A percentile compares a stretch with the other conserved stretches of the same genome.
phyloP scores from a whole-genome alignment of 345 rosid species.

The Cardamine chenopodiifolia region DNA sequence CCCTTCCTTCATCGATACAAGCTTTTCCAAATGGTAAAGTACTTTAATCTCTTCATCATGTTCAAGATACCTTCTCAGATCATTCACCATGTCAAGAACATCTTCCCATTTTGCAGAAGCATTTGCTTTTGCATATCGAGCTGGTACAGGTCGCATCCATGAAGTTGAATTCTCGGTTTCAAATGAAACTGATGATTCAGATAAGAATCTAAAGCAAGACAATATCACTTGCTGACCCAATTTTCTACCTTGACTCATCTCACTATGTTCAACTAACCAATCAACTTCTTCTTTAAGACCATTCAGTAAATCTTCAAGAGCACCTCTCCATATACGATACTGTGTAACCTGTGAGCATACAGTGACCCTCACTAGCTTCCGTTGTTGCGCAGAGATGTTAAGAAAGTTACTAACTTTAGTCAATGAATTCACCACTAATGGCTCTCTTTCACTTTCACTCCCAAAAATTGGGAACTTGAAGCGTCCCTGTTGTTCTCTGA shows the following conservation, averaged over 20 bases:
- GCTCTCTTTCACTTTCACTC: slow-evolving; percentile 55
- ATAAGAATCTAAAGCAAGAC: slow-evolving; percentile 64
- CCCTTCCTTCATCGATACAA: slow-evolving; percentile 85
- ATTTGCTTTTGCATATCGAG: slow-evolving; percentile 39
- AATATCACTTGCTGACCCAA: slow-evolving; percentile 67
- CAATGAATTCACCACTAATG: slow-evolving; percentile 58
- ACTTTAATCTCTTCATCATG: slow-evolving; percentile 38
- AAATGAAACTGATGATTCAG: slow-evolving; percentile 46
- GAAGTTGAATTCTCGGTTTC: slow-evolving; percentile 53
- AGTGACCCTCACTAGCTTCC: slow-evolving; percentile 58
- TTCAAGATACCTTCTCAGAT: slow-evolving; percentile 58
- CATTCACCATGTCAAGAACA: slow-evolving; percentile 73
- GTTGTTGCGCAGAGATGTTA: slow-evolving; percentile 67
- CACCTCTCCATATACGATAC: slow-evolving; percentile 69
- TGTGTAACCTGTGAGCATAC: slow-evolving; percentile 75
- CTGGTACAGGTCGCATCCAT: slow-evolving; percentile 70
- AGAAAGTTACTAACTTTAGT: slow-evolving; percentile 59
- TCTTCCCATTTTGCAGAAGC: slow-evolving; percentile 68
- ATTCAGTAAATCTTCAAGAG: slow-evolving; percentile 60
- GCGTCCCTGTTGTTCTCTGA: slow-evolving; percentile 34
- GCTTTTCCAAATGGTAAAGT: slow-evolving; percentile 59
- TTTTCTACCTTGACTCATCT: slow-evolving; percentile 48
- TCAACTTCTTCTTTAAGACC: slow-evolving; percentile 62
- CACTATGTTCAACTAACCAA: slow-evolving; percentile 40
- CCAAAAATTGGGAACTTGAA: slow-evolving; percentile 44